Evolutionary conservation across 129 eudicot species (phyloP), one percentile per base, ranked within the genome.

Genomic region (Solidago caesia): DNA sequence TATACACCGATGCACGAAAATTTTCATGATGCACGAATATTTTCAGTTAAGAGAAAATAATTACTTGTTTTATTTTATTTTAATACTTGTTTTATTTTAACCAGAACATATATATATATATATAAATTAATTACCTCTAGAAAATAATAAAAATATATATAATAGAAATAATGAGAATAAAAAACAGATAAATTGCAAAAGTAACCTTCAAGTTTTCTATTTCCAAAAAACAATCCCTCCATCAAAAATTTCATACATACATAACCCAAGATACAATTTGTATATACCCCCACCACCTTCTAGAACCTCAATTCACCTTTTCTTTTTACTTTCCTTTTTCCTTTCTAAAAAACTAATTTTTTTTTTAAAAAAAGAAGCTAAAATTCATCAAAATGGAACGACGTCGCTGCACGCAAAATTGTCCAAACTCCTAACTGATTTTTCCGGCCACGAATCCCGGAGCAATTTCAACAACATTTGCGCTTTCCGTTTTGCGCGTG

Each of bases 391-490:
- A 77, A 76, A 90, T 5, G 83, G 83, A 64, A 82, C 95, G 83
- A 83, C 91, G 85, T 90, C 96, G 87, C 87, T 86, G 82, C 97
- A 87, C 12, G 65, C 92, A 47, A 71, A 90, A 71, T 88, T 91
- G 80, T 86, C 97, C 8, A 92, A 86, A 74, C 88, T 85, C 14
- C 76, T 77, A 43, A 83, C 16, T 16, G 92, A 86, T 44, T 88
- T 83, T 9, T 88, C 86, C 51, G 98, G 97, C 98, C 98, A 93
- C 69, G 91, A 90, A 81, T 90, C 87, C 70, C 97, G 82, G 51
- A 93, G 84, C 77, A 86, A 55, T 75, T 93, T 93, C 88, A 93
- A 74, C 83, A 93, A 81, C 98, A 85, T 88, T 77, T 90, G 97
- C 80, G 97, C 98, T 74, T 93, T 93, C 45, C 96, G 76, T 80